Evolutionary conservation across 192 early-diverging fungal species (phyloP), one percentile per base, ranked within the genome.

Genomic region (Coemansia sp.): DNA sequence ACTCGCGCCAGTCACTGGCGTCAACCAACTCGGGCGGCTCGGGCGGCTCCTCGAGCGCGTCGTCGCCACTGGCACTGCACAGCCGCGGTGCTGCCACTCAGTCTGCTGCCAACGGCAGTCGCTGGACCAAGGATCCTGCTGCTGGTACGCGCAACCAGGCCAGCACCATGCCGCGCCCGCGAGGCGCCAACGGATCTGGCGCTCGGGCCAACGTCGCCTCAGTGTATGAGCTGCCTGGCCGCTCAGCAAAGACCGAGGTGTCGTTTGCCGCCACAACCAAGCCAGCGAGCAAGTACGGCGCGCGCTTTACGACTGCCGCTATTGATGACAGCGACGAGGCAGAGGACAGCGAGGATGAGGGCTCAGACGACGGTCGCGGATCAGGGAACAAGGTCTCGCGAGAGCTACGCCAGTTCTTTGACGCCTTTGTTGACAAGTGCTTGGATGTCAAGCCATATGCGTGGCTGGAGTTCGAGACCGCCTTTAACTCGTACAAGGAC

Each of bases 391-490:
- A 64, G 48, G 56, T 64, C 56, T 65, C 78, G 5, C 61, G 65
- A 48, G 78, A 74, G 37, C 43, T 81, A 62, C 58, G 58, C 38
- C 64, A 75, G 63, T 75, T 63, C 68, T 81, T 81, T 48, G 65
- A 72, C 14, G 62, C 64, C 27, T 81, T 81, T 75, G 68, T 60
- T 8, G 78, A 81, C 58, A 70, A 74, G 65, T 81, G 72, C 55
- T 53, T 75, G 11, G 78, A 81, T 50, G 73, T 81, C 61, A 81
- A 81, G 65, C 78, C 78, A 11, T 81, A 81, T n/a, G 73, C 78
- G 12, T 75, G 78, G 72, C 68, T 75, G 15, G 68, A 70, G 22
- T 65, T 75, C 40, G 54, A 63, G 19, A 48, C 53, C 0, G 78
- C 78, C 5, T 70, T 65, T 8, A 39, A 53, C 18, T 72, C 78